Evolutionary conservation across 2,329 filamentous ascomycete genomes (phyloP), one percentile per base, ranked within the genome.

Genomic region (Nemania sp.): DNA sequence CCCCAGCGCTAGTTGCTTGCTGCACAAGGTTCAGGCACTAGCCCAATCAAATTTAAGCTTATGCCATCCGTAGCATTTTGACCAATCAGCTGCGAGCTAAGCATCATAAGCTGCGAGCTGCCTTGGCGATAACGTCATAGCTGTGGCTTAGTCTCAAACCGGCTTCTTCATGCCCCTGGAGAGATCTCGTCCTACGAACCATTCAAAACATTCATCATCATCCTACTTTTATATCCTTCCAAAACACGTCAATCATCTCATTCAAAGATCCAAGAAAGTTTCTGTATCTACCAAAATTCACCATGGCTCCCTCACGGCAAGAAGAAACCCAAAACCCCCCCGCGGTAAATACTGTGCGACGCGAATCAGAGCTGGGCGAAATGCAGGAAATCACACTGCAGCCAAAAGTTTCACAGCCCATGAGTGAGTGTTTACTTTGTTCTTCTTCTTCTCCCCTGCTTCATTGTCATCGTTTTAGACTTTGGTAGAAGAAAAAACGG

Each of bases 381-480:
- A 60, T 58, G 57, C 51, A 53, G n/a, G 57, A 58, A 28, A 60
- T 60, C 30, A 20, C 30, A 36, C 37, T 56, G 15, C 57, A 60
- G 17, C 57, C 57, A 2, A 58, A 44, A 52, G 20, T 31, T 15
- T 45, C 57, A 12, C 51, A 49, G 8, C 57, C 57, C 9, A 60
- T 60, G 57, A 28, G 57, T 58, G 50, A 6, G 57, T 45, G 11
- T 2, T 34, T 22, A 11, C 12, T 26, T 11, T 19, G 5, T 23
- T 23, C 11, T 44, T 23, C 19, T 11, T 19, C n/a, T 8, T 46
- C 17, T 17, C 15, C 6, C n/a, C 3, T 30, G n/a, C 6, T 7
- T 22, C 15, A 19, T 22, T 14, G 1, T 31, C 12, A 7, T 47
- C 12, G 14, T 30, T 17, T 8, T 2, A 2, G 11, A 6, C 2